These are phyloP conservation scores for Aspergillus versicolor DNA, from an alignment of 2,329 filamentous ascomycete species.

Conservation along the genomic window DNA sequence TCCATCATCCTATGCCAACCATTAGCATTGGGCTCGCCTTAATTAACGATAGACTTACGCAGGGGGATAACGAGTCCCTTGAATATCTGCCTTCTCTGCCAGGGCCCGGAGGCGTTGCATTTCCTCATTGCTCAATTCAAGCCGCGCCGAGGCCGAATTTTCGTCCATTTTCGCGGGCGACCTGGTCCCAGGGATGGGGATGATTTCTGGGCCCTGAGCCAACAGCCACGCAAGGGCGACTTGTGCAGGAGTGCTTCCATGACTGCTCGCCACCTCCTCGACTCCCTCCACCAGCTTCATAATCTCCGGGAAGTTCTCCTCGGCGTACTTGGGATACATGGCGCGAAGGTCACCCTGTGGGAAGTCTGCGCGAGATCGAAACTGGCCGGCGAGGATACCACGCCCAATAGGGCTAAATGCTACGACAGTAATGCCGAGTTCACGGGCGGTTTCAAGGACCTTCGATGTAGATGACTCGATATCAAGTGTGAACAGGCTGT, in stretches of 20 bases:
- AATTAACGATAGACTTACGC: neutral
- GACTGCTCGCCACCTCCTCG: slow-evolving; percentile 50
- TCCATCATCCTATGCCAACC: neutral
- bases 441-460: slow-evolving; percentile 55
- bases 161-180: neutral
- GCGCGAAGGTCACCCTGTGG: slow-evolving; percentile 49
- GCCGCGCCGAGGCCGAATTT: neutral
- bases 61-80: neutral
- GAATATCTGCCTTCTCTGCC: neutral
- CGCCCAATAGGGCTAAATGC: slow-evolving; percentile 61
- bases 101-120: neutral
- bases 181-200: slow-evolving; percentile 10
- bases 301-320: slow-evolving; percentile 56
- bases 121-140: neutral
- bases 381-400: slow-evolving; percentile 56
- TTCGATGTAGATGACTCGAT: slow-evolving; percentile 47
- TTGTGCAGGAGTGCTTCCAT: slow-evolving; percentile 57
- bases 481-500: slow-evolving; percentile 49
- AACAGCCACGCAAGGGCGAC: slow-evolving; percentile 64
- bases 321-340: slow-evolving; percentile 48
- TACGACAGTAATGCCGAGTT: slow-evolving; percentile 58
- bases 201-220: slow-evolving; percentile 33
- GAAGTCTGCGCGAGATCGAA: slow-evolving; percentile 49
- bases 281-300: slow-evolving; percentile 53
- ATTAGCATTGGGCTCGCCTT: neutral